Conservation (phyloP, 2,329 filamentous ascomycete genomes). For the Ceratocystis harringtonii region DNA sequence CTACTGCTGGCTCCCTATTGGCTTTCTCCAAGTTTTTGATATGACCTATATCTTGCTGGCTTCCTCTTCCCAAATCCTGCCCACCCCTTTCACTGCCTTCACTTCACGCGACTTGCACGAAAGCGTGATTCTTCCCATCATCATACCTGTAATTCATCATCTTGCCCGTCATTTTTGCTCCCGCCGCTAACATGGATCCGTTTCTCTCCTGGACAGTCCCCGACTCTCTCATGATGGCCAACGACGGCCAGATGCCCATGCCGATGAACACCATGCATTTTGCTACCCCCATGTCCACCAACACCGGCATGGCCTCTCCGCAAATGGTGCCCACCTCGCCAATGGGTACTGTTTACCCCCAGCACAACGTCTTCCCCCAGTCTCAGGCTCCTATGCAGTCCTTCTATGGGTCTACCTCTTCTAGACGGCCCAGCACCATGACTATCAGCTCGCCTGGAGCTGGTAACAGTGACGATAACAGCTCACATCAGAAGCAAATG, state of each 20-base stretch:
- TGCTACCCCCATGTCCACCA: neutral
- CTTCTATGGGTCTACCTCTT: conserved; percentile 26
- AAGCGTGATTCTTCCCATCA: neutral
- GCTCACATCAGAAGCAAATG: conserved; percentile 43
- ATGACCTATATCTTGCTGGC: too few species aligned
- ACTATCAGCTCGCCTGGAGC: conserved; percentile 25
- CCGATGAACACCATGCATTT: conserved; percentile 7
- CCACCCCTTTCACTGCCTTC: neutral
- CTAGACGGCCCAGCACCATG: conserved; percentile 28
- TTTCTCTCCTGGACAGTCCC: conserved; percentile 3
- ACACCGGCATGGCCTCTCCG: conserved; percentile 10
- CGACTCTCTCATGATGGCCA: conserved; percentile 1
- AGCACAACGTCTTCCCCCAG: conserved; percentile 2
- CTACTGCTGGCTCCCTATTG: neutral
- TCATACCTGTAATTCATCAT: neutral
- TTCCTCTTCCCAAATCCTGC: neutral
- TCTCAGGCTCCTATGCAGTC: neutral
- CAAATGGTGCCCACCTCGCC: conserved; percentile 12
- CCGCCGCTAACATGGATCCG: conserved; percentile 4
- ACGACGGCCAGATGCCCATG: conserved; percentile 5
- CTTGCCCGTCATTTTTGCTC: neutral
- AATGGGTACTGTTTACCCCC: conserved; percentile 8
- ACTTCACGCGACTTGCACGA: too few species aligned
- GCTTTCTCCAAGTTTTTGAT: neutral
- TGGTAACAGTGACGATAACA: conserved; percentile 45